Evolutionary conservation across 2,329 filamentous ascomycete genomes (phyloP), one percentile per base, ranked within the genome.

Genomic region (Ilyonectria robusta): DNA sequence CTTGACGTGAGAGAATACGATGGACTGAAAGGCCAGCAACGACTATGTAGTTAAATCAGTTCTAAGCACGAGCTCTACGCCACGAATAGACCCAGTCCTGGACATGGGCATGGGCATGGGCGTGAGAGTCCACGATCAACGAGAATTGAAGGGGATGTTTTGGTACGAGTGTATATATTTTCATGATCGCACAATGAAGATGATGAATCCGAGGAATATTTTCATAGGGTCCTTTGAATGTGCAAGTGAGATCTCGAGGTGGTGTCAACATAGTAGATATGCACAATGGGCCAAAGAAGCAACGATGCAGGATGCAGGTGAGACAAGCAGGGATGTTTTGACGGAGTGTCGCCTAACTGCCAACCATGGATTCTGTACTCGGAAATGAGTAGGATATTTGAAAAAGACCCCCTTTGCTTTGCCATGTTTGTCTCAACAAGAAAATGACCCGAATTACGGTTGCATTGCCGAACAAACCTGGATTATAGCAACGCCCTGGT

Each of bases 1-100:
- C 66, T 62, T 82, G 56, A 71, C 67, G 10, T 78, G 62, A 70
- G 58, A 48, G 61, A 56, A 26, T n/a, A 35, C 23, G 8, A 9
- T 8, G 53, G 5, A 51, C 7, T 8, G 8, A 40, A 40, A 40
- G 37, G 13, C 15, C 37, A 17, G 13, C 37, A 40, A 40, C 17
- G 6, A 40, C 37, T 13, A 26, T 6, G 26, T 6, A 26, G 26
- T 26, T 6, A 6, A 26, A 26, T 6, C 26, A 26, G 26, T 26
- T 26, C 26, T 26, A 26, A 26, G 26, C 26, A 26, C 6, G 26
- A 26, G 29, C 29, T 54, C 19, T 33, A n/a, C 31, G 51, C 11
- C 8, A 11, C 31, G 8, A 33, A 33, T 33, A 33, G 31, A 9
- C 31, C 2, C 10, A 33, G 31, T 33, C 31, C 11, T 33, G 31